Base-by-base conservation (phyloP, 306 rosid genomes). In the Bauhinia variegata region DNA sequence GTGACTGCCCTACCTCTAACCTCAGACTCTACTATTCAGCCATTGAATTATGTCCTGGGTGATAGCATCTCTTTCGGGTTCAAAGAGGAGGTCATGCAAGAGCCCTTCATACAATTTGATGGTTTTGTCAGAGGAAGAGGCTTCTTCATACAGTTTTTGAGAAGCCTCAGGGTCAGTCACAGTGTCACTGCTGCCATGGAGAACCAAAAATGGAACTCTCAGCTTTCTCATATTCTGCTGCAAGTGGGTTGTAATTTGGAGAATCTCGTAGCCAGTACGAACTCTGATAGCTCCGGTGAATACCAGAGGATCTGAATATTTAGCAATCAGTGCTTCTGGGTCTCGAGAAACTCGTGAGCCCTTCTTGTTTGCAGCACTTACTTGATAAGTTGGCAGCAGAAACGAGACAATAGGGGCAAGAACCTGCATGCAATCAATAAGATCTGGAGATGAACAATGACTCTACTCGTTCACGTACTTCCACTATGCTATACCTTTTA, bases 51-150 rank as follows among this genome's bases (percentile, higher is more conserved):
- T 85, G 67, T 78, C 84, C 17, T 60, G 49, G 19, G 76, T 49
- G 51, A 93, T 80, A 11, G 41, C 79, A 17, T 90, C 87, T 52
- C 86, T 69, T 67, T 90, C 97, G 7, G 89, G 97, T 82, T 93
- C 96, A 71, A 90, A 88, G 8, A 93, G 89, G 8, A 90, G 88
- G 67, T 88, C 99, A 74, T 93, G 99, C 14, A 86, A 72, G 9
- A 83, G 73, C 13, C 90, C 99, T 53, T 85, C 81, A 52, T 78
- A 86, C 65, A 93, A 78, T 64, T 77, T 88, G 75, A 93, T 86
- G 46, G 75, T 71, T 83, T 93, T 93, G 80, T 93, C 97, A 18
- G 67, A 56, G 23, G 97, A 88, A 16, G 90, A 80, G 46, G 97
- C 96, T 81, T 90, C 86, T 11, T 80, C 77, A 48, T 88, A 85